Conservation (phyloP, 148 eudicot genomes). For the Fagopyrum homotropicum region DNA sequence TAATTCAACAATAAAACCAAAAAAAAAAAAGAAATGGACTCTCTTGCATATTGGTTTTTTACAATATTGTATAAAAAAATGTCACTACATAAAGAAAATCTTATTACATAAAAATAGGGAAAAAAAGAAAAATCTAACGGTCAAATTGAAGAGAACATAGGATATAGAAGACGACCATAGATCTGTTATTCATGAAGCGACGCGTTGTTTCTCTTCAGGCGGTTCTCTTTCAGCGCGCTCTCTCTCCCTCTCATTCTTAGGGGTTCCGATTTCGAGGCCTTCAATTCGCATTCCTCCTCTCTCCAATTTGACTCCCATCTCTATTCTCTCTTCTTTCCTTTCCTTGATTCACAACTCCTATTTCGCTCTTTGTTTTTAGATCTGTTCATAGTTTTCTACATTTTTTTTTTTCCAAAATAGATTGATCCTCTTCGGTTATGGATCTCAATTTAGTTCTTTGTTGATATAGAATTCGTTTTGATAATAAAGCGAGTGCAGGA, state of each 20-base stretch:
- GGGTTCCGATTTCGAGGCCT: conserved; percentile 13
- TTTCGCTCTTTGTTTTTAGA: conserved; percentile 11
- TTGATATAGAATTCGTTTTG: not conserved
- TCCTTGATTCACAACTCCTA: conserved; percentile 14
- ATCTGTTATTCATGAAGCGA: not conserved
- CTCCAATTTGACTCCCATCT: conserved; percentile 9
- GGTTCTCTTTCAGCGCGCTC: not conserved
- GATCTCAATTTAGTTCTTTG: conserved; percentile 20
- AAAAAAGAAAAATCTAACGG: conserved; percentile 7
- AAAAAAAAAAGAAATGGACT: no score
- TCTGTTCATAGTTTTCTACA: conserved; percentile 12
- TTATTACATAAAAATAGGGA: not conserved
- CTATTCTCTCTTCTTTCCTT: not conserved
- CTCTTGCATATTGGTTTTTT: no score
- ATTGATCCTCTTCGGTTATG: conserved; percentile 2
- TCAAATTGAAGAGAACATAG: not conserved
- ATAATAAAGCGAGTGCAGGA: not conserved
- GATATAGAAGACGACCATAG: not conserved
- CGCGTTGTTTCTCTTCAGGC: conserved; percentile 2
- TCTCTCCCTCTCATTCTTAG: not conserved
- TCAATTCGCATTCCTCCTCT: not conserved
- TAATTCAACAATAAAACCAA: no score
- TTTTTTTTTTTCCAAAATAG: conserved; percentile 4
- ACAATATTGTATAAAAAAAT: no score
- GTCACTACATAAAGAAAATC: not conserved